Evolutionary conservation across 2,329 filamentous ascomycete genomes (phyloP).

Genomic region (Diaporthe helianthi): DNA sequence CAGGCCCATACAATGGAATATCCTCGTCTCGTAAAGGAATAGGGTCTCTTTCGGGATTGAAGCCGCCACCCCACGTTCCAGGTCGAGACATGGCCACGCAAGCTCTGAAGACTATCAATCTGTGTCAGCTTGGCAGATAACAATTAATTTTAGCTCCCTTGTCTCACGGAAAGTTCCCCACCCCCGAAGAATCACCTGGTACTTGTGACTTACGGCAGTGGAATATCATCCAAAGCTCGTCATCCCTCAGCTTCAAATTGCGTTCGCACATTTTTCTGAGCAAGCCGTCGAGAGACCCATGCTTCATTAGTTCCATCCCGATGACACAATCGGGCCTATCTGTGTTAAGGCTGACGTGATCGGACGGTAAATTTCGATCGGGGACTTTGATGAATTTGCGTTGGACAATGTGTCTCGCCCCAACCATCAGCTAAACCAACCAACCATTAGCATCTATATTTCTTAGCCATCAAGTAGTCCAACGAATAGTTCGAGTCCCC

Average conservation of each 20-base stretch:
- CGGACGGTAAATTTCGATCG: background rate
- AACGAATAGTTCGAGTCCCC: too few relatives aligned
- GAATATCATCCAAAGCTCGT: constrained; percentile 17
- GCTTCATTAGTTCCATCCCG: constrained; percentile 1
- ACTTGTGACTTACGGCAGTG: background rate
- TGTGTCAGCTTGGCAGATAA: background rate
- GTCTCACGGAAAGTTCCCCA: too few relatives aligned
- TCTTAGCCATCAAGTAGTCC: rapidly evolving
- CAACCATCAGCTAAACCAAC: background rate
- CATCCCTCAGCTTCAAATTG: background rate
- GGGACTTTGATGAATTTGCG: background rate
- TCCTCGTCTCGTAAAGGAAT: background rate
- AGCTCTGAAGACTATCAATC: background rate
- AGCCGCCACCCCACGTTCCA: background rate
- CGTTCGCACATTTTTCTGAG: background rate
- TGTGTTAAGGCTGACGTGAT: background rate
- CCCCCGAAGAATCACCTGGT: background rate
- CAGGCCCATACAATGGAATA: background rate
- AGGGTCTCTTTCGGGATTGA: background rate
- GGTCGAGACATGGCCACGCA: background rate
- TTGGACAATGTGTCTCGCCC: constrained; percentile 10
- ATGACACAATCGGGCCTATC: background rate
- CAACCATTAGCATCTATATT: background rate
- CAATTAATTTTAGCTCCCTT: too few relatives aligned
- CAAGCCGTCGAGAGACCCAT: background rate